Conservation (phyloP, 768 basidiomycete species). For the Russula sp. region DNA sequence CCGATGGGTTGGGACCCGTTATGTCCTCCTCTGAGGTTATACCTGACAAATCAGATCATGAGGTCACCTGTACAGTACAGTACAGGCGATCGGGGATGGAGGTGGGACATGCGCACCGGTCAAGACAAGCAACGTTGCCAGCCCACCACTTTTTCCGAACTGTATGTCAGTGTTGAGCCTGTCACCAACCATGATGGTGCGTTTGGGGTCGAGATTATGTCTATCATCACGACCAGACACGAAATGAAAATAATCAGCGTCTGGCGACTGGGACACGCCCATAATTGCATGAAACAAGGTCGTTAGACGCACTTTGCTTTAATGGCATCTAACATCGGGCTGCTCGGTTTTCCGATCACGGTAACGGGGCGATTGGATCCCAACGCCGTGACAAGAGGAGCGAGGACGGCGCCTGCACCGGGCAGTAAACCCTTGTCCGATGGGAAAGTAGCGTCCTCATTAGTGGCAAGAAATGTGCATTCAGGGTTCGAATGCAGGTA, state of each 20-base stretch:
- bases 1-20: conserved; percentile 60
- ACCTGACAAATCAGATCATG: conserved; percentile 40
- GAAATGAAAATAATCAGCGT: background rate
- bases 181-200: conserved; percentile 95
- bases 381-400: conserved; percentile 70
- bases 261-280: conserved; percentile 9
- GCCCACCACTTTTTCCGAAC: conserved; percentile 83
- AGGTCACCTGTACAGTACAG: background rate
- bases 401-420: conserved; percentile 79
- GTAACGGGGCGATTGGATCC: conserved; percentile 53
- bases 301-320: conserved; percentile 51
- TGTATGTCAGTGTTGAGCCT: conserved; percentile 92
- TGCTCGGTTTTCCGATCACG: conserved; percentile 86
- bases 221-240: conserved; percentile 35
- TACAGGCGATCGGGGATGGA: background rate
- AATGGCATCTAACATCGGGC: conserved; percentile 91
- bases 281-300: background rate
- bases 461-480: conserved; percentile 85
- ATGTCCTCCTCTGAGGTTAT: conserved; percentile 73
- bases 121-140: conserved; percentile 84
- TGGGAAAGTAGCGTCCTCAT: conserved; percentile 91
- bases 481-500: conserved; percentile 77
- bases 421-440: conserved; percentile 66
- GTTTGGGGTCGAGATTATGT: conserved; percentile 76
- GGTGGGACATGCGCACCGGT: conserved; percentile 53